Conservation (phyloP, 1,139 yeast species). For the Candida labiduridarum region DNA sequence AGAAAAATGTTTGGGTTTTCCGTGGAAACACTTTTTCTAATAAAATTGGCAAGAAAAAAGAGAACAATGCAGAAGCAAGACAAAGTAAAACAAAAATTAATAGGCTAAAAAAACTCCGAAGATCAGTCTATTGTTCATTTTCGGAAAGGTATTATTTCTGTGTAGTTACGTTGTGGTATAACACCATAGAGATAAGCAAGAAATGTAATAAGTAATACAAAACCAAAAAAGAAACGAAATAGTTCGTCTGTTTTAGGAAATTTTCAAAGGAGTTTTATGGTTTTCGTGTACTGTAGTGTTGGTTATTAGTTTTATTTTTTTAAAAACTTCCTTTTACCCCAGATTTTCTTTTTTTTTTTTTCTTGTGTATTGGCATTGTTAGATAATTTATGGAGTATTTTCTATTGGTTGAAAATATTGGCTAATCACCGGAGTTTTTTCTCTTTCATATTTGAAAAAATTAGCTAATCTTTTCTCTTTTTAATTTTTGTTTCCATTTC, state of each 20-base stretch:
- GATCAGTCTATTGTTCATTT: too few species aligned
- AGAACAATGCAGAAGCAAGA: too few species aligned
- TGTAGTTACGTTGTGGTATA: too few species aligned
- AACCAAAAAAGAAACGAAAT: neutral
- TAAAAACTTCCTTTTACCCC: conserved; percentile 2
- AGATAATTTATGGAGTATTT: neutral
- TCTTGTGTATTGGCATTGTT: neutral
- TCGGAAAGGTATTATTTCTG: neutral
- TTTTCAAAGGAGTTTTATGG: neutral
- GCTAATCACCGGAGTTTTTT: neutral
- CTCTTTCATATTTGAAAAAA: neutral
- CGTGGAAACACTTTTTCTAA: too few species aligned
- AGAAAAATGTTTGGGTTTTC: too few species aligned
- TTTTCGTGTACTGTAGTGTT: neutral
- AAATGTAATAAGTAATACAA: neutral
- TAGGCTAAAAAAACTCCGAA: too few species aligned
- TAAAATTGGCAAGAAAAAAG: too few species aligned
- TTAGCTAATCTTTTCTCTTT: neutral
- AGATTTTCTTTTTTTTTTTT: neutral
- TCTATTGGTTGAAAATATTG: neutral
- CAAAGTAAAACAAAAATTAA: neutral
- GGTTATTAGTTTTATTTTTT: neutral
- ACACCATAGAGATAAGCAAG: too few species aligned
- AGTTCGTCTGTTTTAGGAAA: neutral
- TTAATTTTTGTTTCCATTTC: too few species aligned